These are phyloP conservation scores for Copromyces sp. DNA, from an alignment of 495 filamentous ascomycete genomes.

Conservation along the genomic window DNA sequence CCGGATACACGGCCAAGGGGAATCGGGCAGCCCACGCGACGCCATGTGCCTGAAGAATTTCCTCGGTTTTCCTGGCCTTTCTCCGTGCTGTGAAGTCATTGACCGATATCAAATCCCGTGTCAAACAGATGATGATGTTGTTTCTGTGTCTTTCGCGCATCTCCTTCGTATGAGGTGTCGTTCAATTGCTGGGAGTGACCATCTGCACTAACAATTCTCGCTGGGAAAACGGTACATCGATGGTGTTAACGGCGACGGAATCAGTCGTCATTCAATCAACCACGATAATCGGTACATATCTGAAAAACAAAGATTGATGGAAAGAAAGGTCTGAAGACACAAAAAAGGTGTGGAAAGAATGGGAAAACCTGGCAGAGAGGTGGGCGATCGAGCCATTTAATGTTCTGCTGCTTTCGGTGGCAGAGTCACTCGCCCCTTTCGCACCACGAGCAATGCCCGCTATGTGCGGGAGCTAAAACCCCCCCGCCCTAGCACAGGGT, in stretches of 20 bases:
- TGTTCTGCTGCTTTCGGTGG: slow-evolving; percentile 25
- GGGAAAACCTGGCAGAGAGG: slow-evolving; percentile 24
- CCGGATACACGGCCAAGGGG: neutral
- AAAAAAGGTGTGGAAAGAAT: slow-evolving; percentile 18
- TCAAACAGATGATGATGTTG: neutral
- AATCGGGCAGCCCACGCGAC: neutral
- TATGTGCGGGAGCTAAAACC: neutral
- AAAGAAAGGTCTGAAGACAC: neutral
- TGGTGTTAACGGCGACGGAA: slow-evolving; percentile 2
- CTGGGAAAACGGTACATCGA: slow-evolving; percentile 8
- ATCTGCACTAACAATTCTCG: slow-evolving; percentile 12
- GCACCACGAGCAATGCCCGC: neutral
- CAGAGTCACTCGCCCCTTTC: slow-evolving; percentile 19
- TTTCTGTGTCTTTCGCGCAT: neutral
- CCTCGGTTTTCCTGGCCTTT: neutral
- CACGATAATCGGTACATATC: neutral
- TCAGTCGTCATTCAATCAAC: slow-evolving; percentile 6
- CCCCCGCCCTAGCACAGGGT: neutral
- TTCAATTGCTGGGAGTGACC: slow-evolving; percentile 1
- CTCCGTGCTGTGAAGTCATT: neutral
- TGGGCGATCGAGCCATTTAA: slow-evolving; percentile 35
- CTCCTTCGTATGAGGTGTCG: neutral
- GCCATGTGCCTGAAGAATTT: neutral
- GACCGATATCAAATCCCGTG: neutral
- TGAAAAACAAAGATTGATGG: slow-evolving; percentile 9